phyloP scores from a whole-genome alignment of 2,329 filamentous ascomycete genomes.

The Cryphonectria radicalis region DNA sequence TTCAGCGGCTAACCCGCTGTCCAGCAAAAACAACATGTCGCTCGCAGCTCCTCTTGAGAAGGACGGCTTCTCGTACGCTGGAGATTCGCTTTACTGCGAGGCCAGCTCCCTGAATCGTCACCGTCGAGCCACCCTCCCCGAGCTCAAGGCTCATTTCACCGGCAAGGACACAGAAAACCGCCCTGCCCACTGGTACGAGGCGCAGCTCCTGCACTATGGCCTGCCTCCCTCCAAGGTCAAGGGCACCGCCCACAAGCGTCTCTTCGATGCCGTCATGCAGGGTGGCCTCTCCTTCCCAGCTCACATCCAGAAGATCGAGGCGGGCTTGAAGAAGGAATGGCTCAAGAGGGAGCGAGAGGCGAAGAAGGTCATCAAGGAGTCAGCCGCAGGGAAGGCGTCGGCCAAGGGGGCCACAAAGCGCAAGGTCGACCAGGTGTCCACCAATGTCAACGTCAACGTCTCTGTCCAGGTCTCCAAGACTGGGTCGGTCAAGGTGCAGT shows the following conservation, averaged over 20 bases:
- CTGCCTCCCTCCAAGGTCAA: slow-evolving; percentile 61
- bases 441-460: slow-evolving; percentile 37
- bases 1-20: neutral
- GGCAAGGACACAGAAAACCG: slow-evolving; percentile 43
- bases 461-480: slow-evolving; percentile 34
- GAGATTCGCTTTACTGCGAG: slow-evolving; percentile 50
- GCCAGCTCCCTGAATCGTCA: slow-evolving; percentile 49
- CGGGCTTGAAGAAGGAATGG: slow-evolving; percentile 62
- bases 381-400: slow-evolving; percentile 7
- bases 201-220: slow-evolving; percentile 66
- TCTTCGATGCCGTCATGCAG: slow-evolving; percentile 59
- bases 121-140: slow-evolving; percentile 47
- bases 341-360: slow-evolving; percentile 53
- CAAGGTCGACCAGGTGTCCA: slow-evolving; percentile 32
- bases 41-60: slow-evolving; percentile 37
- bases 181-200: slow-evolving; percentile 65
- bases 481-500: slow-evolving; percentile 25
- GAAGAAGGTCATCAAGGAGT: slow-evolving; percentile 43
- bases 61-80: slow-evolving; percentile 48
- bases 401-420: slow-evolving; percentile 36
- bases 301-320: slow-evolving; percentile 54
- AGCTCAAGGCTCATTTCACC: slow-evolving; percentile 52
- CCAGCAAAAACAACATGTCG: slow-evolving; percentile 25
- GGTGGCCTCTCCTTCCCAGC: slow-evolving; percentile 53
- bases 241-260: slow-evolving; percentile 59